These are phyloP conservation scores for Dothiorella sarmentorum DNA, from an alignment of 2,329 filamentous ascomycete species.

Conservation along the genomic window DNA sequence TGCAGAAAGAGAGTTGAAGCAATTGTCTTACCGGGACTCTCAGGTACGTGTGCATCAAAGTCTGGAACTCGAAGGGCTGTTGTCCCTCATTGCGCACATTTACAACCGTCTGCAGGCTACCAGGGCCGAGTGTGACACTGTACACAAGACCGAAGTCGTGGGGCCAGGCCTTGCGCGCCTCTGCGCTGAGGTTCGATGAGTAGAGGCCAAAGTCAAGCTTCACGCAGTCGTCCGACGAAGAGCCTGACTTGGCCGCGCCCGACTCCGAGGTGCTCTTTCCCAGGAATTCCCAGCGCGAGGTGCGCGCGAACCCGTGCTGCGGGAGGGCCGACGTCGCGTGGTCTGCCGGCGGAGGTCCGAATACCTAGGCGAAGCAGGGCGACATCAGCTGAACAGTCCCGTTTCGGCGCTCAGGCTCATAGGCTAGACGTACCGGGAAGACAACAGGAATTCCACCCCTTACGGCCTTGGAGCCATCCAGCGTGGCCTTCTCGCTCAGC, in stretches of 20 bases:
- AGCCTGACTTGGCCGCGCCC: slow-evolving; percentile 33
- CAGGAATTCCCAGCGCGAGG: slow-evolving; percentile 86
- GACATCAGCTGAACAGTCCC: not conserved
- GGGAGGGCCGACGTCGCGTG: slow-evolving; percentile 75
- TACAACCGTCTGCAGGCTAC: slow-evolving; percentile 73
- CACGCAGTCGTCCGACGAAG: slow-evolving; percentile 55
- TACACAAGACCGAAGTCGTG: slow-evolving; percentile 88
- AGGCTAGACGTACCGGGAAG: slow-evolving; percentile 67
- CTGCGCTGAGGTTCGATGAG: slow-evolving; percentile 64
- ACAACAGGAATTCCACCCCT: slow-evolving; percentile 89
- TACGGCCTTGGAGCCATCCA: slow-evolving; percentile 87
- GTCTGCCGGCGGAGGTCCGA: slow-evolving; percentile 75
- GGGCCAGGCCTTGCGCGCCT: slow-evolving; percentile 72
- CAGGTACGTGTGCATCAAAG: slow-evolving; percentile 88
- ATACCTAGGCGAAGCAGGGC: slow-evolving; percentile 57
- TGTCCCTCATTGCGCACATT: slow-evolving; percentile 86
- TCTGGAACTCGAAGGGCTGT: slow-evolving; percentile 83
- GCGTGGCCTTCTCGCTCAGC: slow-evolving; percentile 71
- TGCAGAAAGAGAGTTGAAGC: not conserved
- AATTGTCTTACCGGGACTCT: slow-evolving; percentile 64
- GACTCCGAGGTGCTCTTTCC: slow-evolving; percentile 77
- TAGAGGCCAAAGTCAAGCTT: slow-evolving; percentile 96
- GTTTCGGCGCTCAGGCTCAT: not conserved
- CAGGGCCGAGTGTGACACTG: slow-evolving; percentile 77
- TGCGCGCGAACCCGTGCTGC: slow-evolving; percentile 93